Evolutionary conservation across 768 basidiomycete species (phyloP), one percentile per base, ranked within the genome.

Genomic region (Lanmaoa pseudosensibilis): DNA sequence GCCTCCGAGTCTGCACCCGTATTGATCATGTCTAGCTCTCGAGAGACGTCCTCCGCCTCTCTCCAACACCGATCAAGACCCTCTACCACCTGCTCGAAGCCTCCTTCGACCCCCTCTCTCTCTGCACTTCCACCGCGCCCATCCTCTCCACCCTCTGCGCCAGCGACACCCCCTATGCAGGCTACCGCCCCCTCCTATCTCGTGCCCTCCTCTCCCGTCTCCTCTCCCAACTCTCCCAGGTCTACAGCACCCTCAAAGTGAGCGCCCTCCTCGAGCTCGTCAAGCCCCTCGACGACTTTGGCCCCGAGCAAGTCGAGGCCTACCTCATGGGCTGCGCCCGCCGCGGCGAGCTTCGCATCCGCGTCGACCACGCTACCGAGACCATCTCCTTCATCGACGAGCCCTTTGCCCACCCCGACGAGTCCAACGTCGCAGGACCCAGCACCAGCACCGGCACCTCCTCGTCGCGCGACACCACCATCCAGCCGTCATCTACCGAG

Each of bases 281-380:
- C 46, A 80, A 83, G 1, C 94, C 96, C 40, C 77, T 92, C 19
- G 83, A 82, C 13, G 80, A 77, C 7, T 67, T 82, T 36, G 78
- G 77, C 5, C 82, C 84, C n/a, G 85, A 88, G 57, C 86, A 88
- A 69, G 78, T 88, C 60, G 94, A 98, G 74, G 88, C 90, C 5
- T 98, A 96, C 73, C 76, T 98, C 60, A 96, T 97, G 90, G 87
- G 88, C 36, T 92, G 93, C 56, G 92, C 92, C 43, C 84, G 88
- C 46, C 84, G 88, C 9, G 92, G 92, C 38, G 94, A 97, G 71
- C 82, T 98, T 47, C 81, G 76, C 63, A 87, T 97, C 59, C 85
- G 86, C 16, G 84, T 98, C 44, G 93, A 98, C 73, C 96, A 99
- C 70, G 86, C 88, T 32, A 83, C 81, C 4, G 90, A 92, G 18